Evolutionary conservation across 495 filamentous ascomycete genomes (phyloP).

Genomic region (Elasticomyces elasticus): DNA sequence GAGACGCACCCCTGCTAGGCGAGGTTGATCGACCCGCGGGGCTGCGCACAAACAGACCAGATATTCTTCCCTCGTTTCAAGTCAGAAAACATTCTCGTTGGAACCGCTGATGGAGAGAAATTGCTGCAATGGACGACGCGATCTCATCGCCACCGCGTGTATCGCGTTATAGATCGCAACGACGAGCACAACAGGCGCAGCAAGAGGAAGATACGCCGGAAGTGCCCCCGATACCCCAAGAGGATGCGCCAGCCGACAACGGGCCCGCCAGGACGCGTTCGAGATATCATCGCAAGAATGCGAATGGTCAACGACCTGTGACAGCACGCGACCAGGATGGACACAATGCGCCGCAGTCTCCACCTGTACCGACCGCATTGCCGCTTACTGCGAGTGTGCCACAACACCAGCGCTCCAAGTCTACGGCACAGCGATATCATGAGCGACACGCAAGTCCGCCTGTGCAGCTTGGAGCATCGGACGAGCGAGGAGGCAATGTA

Average conservation of each 20-base stretch:
- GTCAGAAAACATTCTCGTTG: not conserved
- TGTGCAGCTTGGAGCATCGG: not conserved
- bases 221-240: constrained; percentile 4
- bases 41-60: not conserved
- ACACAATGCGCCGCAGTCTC: not conserved
- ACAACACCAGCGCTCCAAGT: constrained; percentile 1
- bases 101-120: not conserved
- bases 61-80: not conserved
- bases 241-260: constrained; percentile 9
- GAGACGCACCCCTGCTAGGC: not conserved
- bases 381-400: not conserved
- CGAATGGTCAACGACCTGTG: constrained; percentile 4
- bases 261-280: constrained; percentile 27
- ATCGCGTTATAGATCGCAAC: constrained; percentile 10
- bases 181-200: constrained; percentile 4
- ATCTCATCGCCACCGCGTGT: constrained; percentile 7
- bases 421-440: not conserved
- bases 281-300: constrained; percentile 28
- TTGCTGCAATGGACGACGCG: constrained; percentile 11
- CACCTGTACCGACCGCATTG: not conserved
- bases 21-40: not conserved
- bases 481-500: not conserved
- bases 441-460: constrained; percentile 4
- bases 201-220: not conserved
- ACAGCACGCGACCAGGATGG: constrained; percentile 5